Evolutionary conservation across 805 yeast species (phyloP), one percentile per base, ranked within the genome.

Genomic region (Ogataea nakhonphanomensis): DNA sequence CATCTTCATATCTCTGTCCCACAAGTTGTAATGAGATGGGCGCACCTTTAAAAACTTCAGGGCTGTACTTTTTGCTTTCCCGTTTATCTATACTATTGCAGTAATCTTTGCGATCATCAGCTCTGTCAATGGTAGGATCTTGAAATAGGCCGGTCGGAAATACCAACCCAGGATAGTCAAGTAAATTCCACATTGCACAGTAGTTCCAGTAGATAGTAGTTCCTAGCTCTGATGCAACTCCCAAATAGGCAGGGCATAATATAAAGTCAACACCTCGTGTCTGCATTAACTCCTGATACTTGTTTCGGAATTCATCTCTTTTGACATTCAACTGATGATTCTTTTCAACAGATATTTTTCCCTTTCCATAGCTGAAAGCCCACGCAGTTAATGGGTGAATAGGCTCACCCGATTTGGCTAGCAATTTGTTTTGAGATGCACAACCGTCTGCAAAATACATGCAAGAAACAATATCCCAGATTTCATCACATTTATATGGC

Each of bases 121-220:
- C 33, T 3, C 35, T 34, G 42, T 59, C 64, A 11, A 57, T 10
- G 11, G 33, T 43, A 5, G 62, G 57, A 33, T 59, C 84, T 50
- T 67, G 78, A 50, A 61, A 64, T 44, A 77, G 62, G 3, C 83
- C 76, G 3, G 83, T 70, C 44, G 81, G 85, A 63, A 79, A 68
- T 0, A 71, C 68, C 38, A 78, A 73, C 25, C 75, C 72, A 13
- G 90, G 87, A 51, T 74, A 70, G 58, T 83, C 91, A 44, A 81
- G 59, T 40, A 81, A 54, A 61, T 83, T 83, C 78, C 79, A 83
- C 50, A 81, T 66, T 2, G 82, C 65, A 3, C 88, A 81, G 66
- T 83, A 84, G 1, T 87, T 81, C 87, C 89, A 83, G 61, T 80
- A 81, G 53, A 73, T 73, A 8, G 78, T 65, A 15, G 70, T 70